These are phyloP conservation scores for Crithidia expoeki DNA, from an alignment of 208 protist species.

Conservation along the genomic window DNA sequence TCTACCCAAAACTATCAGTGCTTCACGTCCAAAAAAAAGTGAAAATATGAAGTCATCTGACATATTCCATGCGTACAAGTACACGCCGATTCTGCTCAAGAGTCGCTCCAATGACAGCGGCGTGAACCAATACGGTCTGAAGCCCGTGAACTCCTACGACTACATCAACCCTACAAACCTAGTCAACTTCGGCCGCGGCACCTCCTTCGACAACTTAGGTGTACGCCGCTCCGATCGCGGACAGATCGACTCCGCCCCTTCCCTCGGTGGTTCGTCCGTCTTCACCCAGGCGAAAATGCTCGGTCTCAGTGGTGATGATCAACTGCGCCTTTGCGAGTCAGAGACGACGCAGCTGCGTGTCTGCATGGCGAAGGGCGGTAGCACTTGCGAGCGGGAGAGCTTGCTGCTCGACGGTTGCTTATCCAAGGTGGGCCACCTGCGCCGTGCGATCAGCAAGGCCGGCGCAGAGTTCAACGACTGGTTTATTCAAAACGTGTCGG, in stretches of 20 bases:
- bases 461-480: constrained; percentile 87
- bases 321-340: constrained; percentile 80
- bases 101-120: constrained; percentile 68
- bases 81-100: constrained; percentile 74
- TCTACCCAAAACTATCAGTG: too few species aligned
- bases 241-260: constrained; percentile 83
- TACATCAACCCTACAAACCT: constrained; percentile 90
- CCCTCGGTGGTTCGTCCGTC: constrained; percentile 75
- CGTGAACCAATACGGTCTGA: constrained; percentile 90
- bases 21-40: too few species aligned
- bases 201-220: constrained; percentile 85
- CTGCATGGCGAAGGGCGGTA: constrained; percentile 86
- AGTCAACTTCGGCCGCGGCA: constrained; percentile 89
- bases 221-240: constrained; percentile 79
- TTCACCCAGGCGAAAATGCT: constrained; percentile 81
- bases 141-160: constrained; percentile 80
- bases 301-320: constrained; percentile 81
- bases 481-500: constrained; percentile 90
- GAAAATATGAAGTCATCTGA: constrained; percentile 70
- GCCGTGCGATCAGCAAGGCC: constrained; percentile 69
- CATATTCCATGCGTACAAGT: constrained; percentile 62
- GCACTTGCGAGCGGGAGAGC: constrained; percentile 82
- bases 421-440: constrained; percentile 76
- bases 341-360: constrained; percentile 88
- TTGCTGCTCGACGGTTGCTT: constrained; percentile 74